phyloP scores from a whole-genome alignment of 164 flowering plant species.

The Warburgia ugandensis region DNA sequence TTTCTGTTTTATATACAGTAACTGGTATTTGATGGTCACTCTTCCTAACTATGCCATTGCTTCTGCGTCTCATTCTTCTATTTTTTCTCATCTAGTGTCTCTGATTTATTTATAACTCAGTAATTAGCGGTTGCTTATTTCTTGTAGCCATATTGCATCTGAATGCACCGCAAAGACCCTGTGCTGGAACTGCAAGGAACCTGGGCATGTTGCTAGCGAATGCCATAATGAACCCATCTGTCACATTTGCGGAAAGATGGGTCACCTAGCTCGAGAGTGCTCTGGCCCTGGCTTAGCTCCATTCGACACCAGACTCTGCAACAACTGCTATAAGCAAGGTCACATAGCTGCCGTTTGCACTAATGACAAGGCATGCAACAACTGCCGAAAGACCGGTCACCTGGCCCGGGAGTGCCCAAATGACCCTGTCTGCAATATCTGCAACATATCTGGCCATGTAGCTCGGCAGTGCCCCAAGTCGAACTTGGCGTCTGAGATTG shows the following conservation, averaged over 20 bases:
- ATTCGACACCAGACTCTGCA: conserved; percentile 38
- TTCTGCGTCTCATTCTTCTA: not conserved
- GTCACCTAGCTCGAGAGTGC: conserved; percentile 46
- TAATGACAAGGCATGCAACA: conserved; percentile 51
- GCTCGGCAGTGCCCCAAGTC: conserved; percentile 76
- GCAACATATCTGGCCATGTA: conserved; percentile 69
- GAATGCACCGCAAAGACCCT: conserved; percentile 47
- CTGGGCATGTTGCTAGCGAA: conserved; percentile 53
- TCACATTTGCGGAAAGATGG: conserved; percentile 52
- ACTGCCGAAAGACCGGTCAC: conserved; percentile 51
- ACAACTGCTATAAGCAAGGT: conserved; percentile 51
- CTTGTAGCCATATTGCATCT: conserved; percentile 50
- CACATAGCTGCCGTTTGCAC: conserved; percentile 44
- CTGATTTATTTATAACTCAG: not conserved
- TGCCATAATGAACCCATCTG: conserved; percentile 54
- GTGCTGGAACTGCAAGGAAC: conserved; percentile 63
- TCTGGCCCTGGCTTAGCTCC: conserved; percentile 23
- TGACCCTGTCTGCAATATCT: conserved; percentile 56
- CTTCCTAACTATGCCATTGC: too few relatives aligned
- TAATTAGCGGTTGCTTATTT: not conserved
- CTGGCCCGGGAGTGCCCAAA: conserved; percentile 51
- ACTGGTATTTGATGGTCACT: too few relatives aligned
- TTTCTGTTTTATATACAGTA: too few relatives aligned
- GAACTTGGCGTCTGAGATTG: conserved; percentile 17
- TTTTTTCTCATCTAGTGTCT: not conserved